Evolutionary conservation across 1,139 yeast species (phyloP).

Genomic region (Blastobotrys indianensis): DNA sequence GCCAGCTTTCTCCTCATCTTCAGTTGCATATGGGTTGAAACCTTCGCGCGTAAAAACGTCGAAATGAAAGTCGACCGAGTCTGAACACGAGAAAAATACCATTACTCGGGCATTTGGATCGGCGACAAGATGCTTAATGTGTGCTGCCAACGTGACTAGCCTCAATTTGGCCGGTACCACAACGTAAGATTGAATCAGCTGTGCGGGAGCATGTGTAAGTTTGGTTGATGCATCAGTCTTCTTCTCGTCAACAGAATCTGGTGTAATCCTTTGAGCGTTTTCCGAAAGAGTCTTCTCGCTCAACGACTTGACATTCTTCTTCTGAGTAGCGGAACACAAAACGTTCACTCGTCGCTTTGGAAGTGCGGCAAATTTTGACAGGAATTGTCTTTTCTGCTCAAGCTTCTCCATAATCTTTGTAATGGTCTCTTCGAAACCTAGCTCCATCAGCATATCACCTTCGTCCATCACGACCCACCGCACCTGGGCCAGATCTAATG

Average conservation of each 20-base stretch:
- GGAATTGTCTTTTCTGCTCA: constrained; percentile 34
- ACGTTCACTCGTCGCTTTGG: constrained; percentile 71
- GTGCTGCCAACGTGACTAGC: constrained; percentile 70
- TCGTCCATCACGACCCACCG: constrained; percentile 88
- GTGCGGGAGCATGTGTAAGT: constrained; percentile 72
- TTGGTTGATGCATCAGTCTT: constrained; percentile 37
- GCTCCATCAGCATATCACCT: constrained; percentile 90
- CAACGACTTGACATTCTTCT: constrained; percentile 68
- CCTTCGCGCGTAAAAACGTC: constrained; percentile 52
- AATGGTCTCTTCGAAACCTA: constrained; percentile 93
- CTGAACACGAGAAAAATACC: constrained; percentile 89
- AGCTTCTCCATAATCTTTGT: constrained; percentile 60
- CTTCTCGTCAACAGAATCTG: constrained; percentile 19
- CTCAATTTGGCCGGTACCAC: constrained; percentile 90
- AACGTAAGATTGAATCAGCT: constrained; percentile 67
- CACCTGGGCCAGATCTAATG: constrained; percentile 63
- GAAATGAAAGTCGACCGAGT: constrained; percentile 89
- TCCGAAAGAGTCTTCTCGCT: constrained; percentile 64
- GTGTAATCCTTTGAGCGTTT: constrained; percentile 62
- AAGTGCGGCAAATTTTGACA: constrained; percentile 43
- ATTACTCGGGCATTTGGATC: constrained; percentile 51
- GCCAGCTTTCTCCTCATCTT: constrained; percentile 22
- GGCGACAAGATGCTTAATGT: constrained; percentile 46
- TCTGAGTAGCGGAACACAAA: constrained; percentile 91
- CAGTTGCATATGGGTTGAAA: constrained; percentile 22